A percentile compares a stretch with the other conserved stretches of the same genome.
Conservation (phyloP, 2,329 filamentous ascomycete genomes). For the Phyllachora maydis region DNA sequence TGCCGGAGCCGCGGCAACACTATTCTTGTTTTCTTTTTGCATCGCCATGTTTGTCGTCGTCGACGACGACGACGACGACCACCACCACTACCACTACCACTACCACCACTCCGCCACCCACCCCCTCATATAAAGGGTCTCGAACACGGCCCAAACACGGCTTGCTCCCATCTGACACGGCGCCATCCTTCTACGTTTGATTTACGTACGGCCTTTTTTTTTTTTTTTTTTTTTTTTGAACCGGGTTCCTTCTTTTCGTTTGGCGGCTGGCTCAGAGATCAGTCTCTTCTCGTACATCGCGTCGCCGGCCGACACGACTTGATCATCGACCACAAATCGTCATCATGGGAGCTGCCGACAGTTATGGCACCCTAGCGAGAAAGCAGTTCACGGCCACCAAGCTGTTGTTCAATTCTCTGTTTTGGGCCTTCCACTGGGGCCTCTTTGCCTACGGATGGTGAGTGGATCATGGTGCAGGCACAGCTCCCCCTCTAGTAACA, state of each 20-base stretch:
- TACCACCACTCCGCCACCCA: constrained; percentile 13
- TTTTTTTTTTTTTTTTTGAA: constrained; percentile 23
- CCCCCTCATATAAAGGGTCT: no score
- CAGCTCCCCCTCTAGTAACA: no score
- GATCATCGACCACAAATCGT: constrained; percentile 10
- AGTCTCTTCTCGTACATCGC: constrained; percentile 18
- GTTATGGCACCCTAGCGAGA: constrained; percentile 27
- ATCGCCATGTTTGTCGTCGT: constrained; percentile 13
- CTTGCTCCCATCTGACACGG: no score
- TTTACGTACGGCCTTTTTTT: no score
- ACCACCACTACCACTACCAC: constrained; percentile 12
- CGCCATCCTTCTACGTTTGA: no score
- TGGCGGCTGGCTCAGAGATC: constrained; percentile 42
- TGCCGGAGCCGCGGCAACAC: no score
- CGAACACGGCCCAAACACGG: no score
- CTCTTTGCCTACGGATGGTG: constrained; percentile 78
- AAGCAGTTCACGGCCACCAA: constrained; percentile 53
- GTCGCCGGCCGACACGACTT: constrained; percentile 36
- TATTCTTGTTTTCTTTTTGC: no score
- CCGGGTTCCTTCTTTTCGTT: constrained; percentile 14
- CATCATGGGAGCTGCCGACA: no score
- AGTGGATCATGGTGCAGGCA: no score
- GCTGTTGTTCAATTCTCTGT: constrained; percentile 59
- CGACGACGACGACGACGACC: constrained; percentile 23
- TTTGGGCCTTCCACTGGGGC: constrained; percentile 58